Evolutionary conservation across 192 early-diverging fungal genomes (phyloP).

Genomic region (Gigaspora rosea): DNA sequence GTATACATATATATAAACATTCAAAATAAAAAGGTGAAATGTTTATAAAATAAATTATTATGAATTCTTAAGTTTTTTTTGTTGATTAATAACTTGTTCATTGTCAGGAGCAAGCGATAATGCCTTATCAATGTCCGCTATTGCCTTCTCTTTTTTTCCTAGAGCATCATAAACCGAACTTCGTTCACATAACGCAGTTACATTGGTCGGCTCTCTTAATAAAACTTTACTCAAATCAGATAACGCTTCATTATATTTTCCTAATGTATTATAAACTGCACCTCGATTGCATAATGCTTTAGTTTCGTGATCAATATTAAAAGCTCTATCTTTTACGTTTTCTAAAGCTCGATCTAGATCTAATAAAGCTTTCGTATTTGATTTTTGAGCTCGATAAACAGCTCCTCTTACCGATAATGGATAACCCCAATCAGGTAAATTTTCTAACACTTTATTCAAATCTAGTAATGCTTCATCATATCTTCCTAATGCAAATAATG

Average conservation of each 20-base stretch:
- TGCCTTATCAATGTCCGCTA: background rate
- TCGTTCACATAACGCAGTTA: conserved; percentile 17
- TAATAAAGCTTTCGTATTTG: background rate
- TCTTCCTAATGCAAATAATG: background rate
- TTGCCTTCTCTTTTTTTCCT: background rate
- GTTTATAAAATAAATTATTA: no score
- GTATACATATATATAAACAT: no score
- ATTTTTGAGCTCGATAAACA: conserved; percentile 1
- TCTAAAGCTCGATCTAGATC: conserved; percentile 22
- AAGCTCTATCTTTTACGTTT: conserved; percentile 5
- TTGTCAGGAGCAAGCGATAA: background rate
- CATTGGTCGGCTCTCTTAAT: conserved; percentile 17
- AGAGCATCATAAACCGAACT: background rate
- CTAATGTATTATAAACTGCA: background rate
- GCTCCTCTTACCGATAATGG: conserved; percentile 23
- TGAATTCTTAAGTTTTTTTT: background rate
- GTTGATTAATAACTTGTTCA: background rate
- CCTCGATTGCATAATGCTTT: conserved; percentile 24
- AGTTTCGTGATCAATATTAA: conserved; percentile 5
- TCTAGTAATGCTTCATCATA: conserved; percentile 19
- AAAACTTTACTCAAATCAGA: background rate
- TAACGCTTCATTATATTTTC: background rate
- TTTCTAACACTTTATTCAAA: conserved; percentile 18
- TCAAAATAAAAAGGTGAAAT: no score
- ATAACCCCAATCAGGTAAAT: conserved; percentile 14